These are phyloP conservation scores for Neofusicoccum kwambonambiense DNA, from an alignment of 2,329 filamentous ascomycete species.

Conservation along the genomic window DNA sequence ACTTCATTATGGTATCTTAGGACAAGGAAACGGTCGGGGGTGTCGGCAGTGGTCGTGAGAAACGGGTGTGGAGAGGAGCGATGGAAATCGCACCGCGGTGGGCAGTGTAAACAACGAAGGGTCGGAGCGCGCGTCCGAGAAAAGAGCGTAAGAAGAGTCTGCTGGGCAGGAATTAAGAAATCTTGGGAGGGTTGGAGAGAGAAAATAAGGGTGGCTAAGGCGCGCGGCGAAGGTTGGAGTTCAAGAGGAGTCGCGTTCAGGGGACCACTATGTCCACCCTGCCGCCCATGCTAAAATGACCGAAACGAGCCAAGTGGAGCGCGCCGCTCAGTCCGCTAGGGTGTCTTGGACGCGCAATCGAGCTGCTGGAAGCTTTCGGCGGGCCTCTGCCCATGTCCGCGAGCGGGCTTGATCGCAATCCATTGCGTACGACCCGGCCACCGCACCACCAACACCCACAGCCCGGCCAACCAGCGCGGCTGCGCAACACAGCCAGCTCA, in stretches of 20 bases:
- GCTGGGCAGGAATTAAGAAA: conserved; percentile 16
- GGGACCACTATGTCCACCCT: conserved; percentile 15
- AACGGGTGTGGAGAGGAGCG: conserved; percentile 15
- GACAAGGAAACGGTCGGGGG: not conserved
- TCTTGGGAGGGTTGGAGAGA: conserved; percentile 13
- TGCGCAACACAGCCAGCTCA: not conserved
- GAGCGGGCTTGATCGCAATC: not conserved
- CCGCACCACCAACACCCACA: not conserved
- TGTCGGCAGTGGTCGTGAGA: not conserved
- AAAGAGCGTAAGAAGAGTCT: conserved; percentile 19
- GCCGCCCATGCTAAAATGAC: conserved; percentile 16
- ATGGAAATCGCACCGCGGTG: conserved; percentile 1
- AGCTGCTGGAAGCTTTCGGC: conserved; percentile 7
- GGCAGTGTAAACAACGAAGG: conserved; percentile 1
- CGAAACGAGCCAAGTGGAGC: conserved; percentile 20
- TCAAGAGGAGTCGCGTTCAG: conserved; percentile 16
- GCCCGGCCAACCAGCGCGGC: not conserved
- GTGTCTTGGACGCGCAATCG: conserved; percentile 19
- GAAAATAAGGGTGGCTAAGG: conserved; percentile 16
- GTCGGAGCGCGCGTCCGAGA: conserved; percentile 17
- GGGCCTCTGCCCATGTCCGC: not conserved
- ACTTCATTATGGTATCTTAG: conserved; percentile 51
- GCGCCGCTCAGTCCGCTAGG: conserved; percentile 6
- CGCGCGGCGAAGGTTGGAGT: conserved; percentile 8
- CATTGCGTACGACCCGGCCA: not conserved